Base-by-base conservation (phyloP, 202 grass and related monocot genomes). In the Bolboschoenoplectus hybrid region DNA sequence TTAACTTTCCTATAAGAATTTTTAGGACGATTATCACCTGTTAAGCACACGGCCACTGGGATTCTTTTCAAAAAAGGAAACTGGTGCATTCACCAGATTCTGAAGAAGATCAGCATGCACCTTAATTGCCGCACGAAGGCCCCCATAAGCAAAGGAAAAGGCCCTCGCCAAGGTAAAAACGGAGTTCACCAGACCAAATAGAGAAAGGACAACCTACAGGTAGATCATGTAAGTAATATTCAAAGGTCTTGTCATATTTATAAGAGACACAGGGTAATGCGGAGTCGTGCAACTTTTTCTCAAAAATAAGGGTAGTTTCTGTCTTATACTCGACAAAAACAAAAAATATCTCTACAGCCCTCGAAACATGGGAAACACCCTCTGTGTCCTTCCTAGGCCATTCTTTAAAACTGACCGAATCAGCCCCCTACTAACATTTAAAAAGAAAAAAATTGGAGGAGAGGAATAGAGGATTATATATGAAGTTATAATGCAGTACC, bases 141-240 rank as follows among this genome's bases (percentile, higher is more conserved):
- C 96, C 41, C 96, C 96, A 64, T 94, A 94, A 81, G 96, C 90
- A 86, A 98, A 95, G 86, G 93, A 94, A 77, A 98, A 95, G 58
- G 96, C 93, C 80, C 96, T 94, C 88, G 68, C 93, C 83, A 95
- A 85, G 14, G 93, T 98, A 68, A 98, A 98, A 72, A 94, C 52
- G 16, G 96, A 98, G 81, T 98, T 98, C 32, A 94, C 88, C 58
- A 93, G 81, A 19, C 96, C 96, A 94, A 98, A 95, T 7, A 86
- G 57, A 84, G 90, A 89, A 73, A 98, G 93, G 60, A 98, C 84
- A 81, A 87, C 86, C 96, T 98, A 86, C 82, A 91, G 5, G 86
- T 35, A 75, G 26, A 89, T 76, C 63, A 89, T 67, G 50, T 16
- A 78, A 57, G 49, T 36, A 53, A 6, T 35, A 71, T 26, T 73